A percentile compares a stretch with the other conserved stretches of the same genome.
These are phyloP conservation scores for Ceratocystis eucalypticola DNA, from an alignment of 2,329 filamentous ascomycete genomes.

Conservation along the genomic window DNA sequence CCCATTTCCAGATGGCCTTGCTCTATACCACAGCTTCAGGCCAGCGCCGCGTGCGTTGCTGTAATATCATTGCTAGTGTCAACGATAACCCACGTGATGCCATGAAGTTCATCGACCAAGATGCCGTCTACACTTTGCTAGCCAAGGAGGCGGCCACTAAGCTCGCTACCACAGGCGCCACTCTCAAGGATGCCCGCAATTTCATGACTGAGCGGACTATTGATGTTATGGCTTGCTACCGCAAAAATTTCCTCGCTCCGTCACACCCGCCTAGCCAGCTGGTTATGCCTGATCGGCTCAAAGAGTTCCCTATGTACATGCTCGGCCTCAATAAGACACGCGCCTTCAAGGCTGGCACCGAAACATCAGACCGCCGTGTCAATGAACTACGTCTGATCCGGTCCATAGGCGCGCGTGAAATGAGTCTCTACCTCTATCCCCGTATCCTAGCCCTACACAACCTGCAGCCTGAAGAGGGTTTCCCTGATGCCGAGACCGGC, in stretches of 20 bases:
- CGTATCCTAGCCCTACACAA: conserved; percentile 87
- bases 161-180: conserved; percentile 53
- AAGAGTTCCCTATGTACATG: conserved; percentile 95
- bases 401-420: conserved; percentile 71
- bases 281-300: conserved; percentile 87
- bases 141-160: conserved; percentile 91
- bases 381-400: conserved; percentile 86
- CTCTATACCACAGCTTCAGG: conserved; percentile 87
- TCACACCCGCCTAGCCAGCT: conserved; percentile 81
- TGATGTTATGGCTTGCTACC: conserved; percentile 80
- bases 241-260: conserved; percentile 75
- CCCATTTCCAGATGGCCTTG: conserved; percentile 90
- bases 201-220: conserved; percentile 82
- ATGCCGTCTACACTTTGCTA: conserved; percentile 75
- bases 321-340: conserved; percentile 79
- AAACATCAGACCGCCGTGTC: conserved; percentile 78
- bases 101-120: conserved; percentile 91
- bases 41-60: conserved; percentile 80
- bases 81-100: conserved; percentile 70
- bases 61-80: conserved; percentile 84
- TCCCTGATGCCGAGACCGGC: conserved; percentile 73
- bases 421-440: conserved; percentile 88
- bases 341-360: conserved; percentile 83
- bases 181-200: conserved; percentile 72
- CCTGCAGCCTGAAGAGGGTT: conserved; percentile 74